These are phyloP conservation scores for Nakazawaea anatomiae DNA, from an alignment of 805 yeast species.

Conservation along the genomic window DNA sequence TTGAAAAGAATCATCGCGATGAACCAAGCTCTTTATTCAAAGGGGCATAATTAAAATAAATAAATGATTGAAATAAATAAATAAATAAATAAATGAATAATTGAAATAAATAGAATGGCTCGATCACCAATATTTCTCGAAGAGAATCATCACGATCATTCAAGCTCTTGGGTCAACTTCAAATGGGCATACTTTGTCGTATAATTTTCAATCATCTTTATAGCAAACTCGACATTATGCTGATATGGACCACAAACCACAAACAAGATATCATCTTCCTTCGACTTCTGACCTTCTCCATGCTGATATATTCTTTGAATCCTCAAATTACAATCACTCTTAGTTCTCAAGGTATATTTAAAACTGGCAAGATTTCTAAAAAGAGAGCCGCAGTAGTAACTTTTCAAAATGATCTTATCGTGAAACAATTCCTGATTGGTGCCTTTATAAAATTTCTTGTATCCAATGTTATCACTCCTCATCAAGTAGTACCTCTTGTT, in stretches of 20 bases:
- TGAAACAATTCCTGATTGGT: slow-evolving; percentile 1
- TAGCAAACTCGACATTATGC: slow-evolving; percentile 10
- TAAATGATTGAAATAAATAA: neutral
- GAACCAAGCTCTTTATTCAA: too few relatives aligned
- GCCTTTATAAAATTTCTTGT: slow-evolving; percentile 3
- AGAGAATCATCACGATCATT: neutral
- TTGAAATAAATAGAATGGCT: slow-evolving; percentile 1
- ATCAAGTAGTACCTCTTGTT: neutral
- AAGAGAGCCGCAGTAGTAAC: slow-evolving; percentile 7
- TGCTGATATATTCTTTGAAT: slow-evolving; percentile 3
- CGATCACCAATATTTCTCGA: too few relatives aligned
- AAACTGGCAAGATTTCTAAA: slow-evolving; percentile 10
- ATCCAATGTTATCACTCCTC: neutral
- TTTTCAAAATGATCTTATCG: slow-evolving; percentile 5
- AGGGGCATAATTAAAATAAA: neutral
- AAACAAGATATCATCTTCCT: slow-evolving; percentile 9
- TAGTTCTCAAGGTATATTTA: slow-evolving; percentile 8
- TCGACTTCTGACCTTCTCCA: neutral
- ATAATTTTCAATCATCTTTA: slow-evolving; percentile 11
- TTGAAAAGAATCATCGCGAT: too few relatives aligned
- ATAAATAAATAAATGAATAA: neutral
- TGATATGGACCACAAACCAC: slow-evolving; percentile 8
- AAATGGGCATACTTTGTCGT: slow-evolving; percentile 10
- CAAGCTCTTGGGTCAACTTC: slow-evolving; percentile 4
- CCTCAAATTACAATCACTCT: slow-evolving; percentile 9